phyloP scores from a whole-genome alignment of 345 rosid genomes.

The Aquilaria sinensis region DNA sequence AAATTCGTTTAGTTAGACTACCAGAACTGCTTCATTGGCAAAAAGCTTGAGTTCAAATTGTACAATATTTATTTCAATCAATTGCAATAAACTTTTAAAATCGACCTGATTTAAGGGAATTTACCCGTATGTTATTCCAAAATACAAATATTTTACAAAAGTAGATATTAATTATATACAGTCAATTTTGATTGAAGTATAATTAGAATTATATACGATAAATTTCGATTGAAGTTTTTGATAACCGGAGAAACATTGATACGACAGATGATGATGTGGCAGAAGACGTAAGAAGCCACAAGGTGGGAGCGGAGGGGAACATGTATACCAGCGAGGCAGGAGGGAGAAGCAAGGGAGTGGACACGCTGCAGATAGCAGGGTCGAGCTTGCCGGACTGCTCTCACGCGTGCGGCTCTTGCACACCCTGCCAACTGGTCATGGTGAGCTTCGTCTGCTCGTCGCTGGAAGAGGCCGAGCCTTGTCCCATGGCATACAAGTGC shows the following conservation, averaged over 20 bases:
- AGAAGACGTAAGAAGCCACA: neutral
- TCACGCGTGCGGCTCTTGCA: conserved; percentile 91
- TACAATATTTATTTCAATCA: too few species aligned
- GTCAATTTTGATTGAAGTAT: too few species aligned
- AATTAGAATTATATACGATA: neutral
- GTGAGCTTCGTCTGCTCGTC: conserved; percentile 89
- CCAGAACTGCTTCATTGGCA: too few species aligned
- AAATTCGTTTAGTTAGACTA: too few species aligned
- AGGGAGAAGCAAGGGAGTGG: conserved; percentile 28
- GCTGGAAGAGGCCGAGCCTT: conserved; percentile 85
- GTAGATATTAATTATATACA: too few species aligned
- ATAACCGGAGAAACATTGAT: too few species aligned
- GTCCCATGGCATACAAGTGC: conserved; percentile 97
- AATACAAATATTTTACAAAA: too few species aligned
- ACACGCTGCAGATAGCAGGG: conserved; percentile 70
- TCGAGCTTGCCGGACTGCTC: conserved; percentile 88
- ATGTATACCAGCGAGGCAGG: conserved; percentile 10
- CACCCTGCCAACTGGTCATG: conserved; percentile 85
- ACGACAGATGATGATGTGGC: conserved; percentile 15
- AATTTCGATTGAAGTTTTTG: conserved; percentile 4
- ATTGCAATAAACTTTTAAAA: too few species aligned
- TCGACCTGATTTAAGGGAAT: too few species aligned
- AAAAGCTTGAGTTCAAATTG: too few species aligned
- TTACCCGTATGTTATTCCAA: too few species aligned
- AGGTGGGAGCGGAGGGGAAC: neutral